Base-by-base conservation (phyloP, 768 basidiomycete species). In the Suillus paluster region DNA sequence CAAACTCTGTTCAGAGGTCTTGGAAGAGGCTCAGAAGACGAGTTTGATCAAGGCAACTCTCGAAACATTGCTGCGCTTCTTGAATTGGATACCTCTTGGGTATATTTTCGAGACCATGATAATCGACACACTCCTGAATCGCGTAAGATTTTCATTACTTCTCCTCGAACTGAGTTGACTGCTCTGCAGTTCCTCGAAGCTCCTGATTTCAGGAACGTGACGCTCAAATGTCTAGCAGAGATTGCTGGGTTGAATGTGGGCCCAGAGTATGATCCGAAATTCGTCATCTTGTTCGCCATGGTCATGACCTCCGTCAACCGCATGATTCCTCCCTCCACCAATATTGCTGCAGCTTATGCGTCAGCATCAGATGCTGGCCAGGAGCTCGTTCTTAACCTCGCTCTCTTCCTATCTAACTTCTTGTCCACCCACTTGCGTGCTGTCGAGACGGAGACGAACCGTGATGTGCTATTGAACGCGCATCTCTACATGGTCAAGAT, bases 61-160 rank as follows among this genome's bases (percentile, higher is more conserved):
- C 65, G 97, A 99, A 76, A 98, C 97, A 0, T 81, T 99, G 19
- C 82, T 99, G 64, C 84, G 95, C 58, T 99, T 99, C 84, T 79
- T 99, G 69, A 98, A 98, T 75, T 99, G 97, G 97, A 99, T 99
- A 70, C 97, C 97, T 54, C 81, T 99, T 55, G 97, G 97, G 23
- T 99, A 97, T 74, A 98, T 99, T 68, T 99, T 99, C 70, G 97
- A 99, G 78, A 99, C 97, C 1, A 93, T 91, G 39, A 90, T 99
- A 68, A 98, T 99, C 64, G 97, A 99, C 75, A 84, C 94, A 59
- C 83, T 99, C 19, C 84, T 99, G 38, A 90, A 88, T 71, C 86
- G 97, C 68, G 96, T 97, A 78, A 77, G 92, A 84, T 33, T 60
- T 46, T 44, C 38, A 30, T 48, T 34, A 39, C 15, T 67, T 46